A percentile compares a stretch with the other conserved stretches of the same genome.
Conservation (phyloP, 2,329 filamentous ascomycete species). For the Sarocladiaceae sp. region DNA sequence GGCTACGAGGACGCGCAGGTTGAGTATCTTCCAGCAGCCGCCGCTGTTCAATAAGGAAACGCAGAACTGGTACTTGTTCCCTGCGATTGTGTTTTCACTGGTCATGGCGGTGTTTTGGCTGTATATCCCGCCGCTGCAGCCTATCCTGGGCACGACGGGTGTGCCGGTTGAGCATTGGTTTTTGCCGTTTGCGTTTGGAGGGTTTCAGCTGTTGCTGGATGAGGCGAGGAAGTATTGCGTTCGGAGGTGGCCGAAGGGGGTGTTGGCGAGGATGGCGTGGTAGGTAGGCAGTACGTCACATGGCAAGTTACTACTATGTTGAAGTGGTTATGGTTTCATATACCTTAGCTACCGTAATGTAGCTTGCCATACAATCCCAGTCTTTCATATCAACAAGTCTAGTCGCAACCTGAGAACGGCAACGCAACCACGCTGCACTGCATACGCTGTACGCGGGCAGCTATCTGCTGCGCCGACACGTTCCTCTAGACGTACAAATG, state of each 20-base stretch:
- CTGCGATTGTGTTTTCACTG: constrained; percentile 63
- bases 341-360: too few species aligned
- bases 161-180: constrained; percentile 73
- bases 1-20: constrained; percentile 57
- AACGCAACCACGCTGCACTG: too few species aligned
- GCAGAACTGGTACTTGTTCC: constrained; percentile 63
- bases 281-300: too few species aligned
- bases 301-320: too few species aligned
- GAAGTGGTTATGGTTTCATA: too few species aligned
- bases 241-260: constrained; percentile 49
- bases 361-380: too few species aligned
- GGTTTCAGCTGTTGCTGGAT: constrained; percentile 52
- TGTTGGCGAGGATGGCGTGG: constrained; percentile 56
- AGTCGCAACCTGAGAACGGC: too few species aligned
- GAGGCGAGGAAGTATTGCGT: constrained; percentile 60
- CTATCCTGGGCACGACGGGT: constrained; percentile 49
- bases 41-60: constrained; percentile 59
- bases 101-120: constrained; percentile 63
- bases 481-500: too few species aligned
- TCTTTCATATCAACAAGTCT: too few species aligned
- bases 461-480: too few species aligned
- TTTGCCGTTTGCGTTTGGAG: constrained; percentile 65
- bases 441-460: too few species aligned
- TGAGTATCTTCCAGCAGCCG: constrained; percentile 66
- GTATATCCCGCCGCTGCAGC: constrained; percentile 61